phyloP scores from a whole-genome alignment of 2,329 filamentous ascomycete species.

The Madurella fahalii region DNA sequence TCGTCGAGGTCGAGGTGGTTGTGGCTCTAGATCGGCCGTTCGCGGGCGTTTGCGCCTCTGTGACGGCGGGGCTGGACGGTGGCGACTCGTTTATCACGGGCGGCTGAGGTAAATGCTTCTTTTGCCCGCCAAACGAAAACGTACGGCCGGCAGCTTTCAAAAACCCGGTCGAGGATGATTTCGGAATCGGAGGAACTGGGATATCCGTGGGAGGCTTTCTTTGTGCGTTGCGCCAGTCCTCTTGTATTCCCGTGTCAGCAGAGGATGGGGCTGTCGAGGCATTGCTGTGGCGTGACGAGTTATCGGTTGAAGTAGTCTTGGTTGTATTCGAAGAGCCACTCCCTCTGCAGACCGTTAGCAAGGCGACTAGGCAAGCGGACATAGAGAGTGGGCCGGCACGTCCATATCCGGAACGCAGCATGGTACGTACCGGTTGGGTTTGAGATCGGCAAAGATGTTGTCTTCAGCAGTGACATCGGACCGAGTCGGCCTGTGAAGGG shows the following conservation, averaged over 20 bases:
- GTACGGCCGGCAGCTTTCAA: slow-evolving; percentile 54
- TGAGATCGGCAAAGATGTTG: slow-evolving; percentile 56
- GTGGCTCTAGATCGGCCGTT: slow-evolving; percentile 45
- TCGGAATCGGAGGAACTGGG: slow-evolving; percentile 41
- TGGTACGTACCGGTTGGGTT: slow-evolving; percentile 46
- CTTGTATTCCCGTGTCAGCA: slow-evolving; percentile 40
- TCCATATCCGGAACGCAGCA: too few relatives aligned
- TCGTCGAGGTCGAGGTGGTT: slow-evolving; percentile 52
- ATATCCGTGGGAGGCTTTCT: slow-evolving; percentile 40
- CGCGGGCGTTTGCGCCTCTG: slow-evolving; percentile 39
- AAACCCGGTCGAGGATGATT: slow-evolving; percentile 48
- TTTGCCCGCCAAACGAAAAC: slow-evolving; percentile 56
- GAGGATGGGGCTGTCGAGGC: slow-evolving; percentile 59
- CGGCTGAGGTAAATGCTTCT: slow-evolving; percentile 42
- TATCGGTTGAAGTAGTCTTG: slow-evolving; percentile 56
- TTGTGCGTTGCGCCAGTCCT: slow-evolving; percentile 37
- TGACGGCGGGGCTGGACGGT: slow-evolving; percentile 35
- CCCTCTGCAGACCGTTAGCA: slow-evolving; percentile 38
- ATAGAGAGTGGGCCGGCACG: slow-evolving; percentile 30
- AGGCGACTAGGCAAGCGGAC: not conserved
- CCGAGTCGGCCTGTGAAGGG: slow-evolving; percentile 37
- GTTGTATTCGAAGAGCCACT: slow-evolving; percentile 60
- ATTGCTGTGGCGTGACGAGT: slow-evolving; percentile 59
- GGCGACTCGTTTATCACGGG: slow-evolving; percentile 35
- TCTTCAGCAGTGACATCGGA: slow-evolving; percentile 42